Percentiles rank a stretch among this genome's conserved stretches.
Evolutionary conservation across 345 rosid species (phyloP).

Genomic region (Brassica carinata): DNA sequence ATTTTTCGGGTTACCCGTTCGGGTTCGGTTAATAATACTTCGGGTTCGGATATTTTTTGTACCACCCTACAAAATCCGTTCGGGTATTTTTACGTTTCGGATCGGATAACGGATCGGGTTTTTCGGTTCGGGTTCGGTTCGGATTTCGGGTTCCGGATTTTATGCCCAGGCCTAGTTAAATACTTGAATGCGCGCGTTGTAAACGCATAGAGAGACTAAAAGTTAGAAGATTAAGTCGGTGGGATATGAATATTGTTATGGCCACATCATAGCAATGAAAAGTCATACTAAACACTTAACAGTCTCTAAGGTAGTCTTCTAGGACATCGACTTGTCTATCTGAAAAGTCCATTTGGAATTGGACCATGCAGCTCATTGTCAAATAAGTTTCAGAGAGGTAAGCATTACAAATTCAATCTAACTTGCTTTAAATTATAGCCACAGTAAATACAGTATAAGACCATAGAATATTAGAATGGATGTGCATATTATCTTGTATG

Average conservation of each 20-base stretch:
- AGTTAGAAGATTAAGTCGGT: neutral
- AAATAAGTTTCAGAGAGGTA: neutral
- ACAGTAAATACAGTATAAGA: no score
- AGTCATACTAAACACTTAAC: neutral
- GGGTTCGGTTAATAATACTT: no score
- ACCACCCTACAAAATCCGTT: no score
- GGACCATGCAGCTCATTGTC: neutral
- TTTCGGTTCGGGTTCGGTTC: no score
- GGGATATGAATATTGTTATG: neutral
- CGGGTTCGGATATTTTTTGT: no score
- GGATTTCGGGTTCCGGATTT: no score
- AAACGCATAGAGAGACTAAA: neutral
- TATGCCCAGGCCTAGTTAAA: neutral
- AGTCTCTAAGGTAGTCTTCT: neutral
- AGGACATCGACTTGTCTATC: slow-evolving; percentile 4
- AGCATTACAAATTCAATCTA: neutral
- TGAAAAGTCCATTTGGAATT: neutral
- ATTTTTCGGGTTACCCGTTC: no score
- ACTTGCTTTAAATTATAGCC: neutral
- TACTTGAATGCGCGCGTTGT: neutral
- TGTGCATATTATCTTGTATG: neutral
- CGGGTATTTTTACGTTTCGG: no score
- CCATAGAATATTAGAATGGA: neutral
- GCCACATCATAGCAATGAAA: neutral
- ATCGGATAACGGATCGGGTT: no score